phyloP scores from a whole-genome alignment of 352 stramenopile species.

The Phytopythium mirpurense region DNA sequence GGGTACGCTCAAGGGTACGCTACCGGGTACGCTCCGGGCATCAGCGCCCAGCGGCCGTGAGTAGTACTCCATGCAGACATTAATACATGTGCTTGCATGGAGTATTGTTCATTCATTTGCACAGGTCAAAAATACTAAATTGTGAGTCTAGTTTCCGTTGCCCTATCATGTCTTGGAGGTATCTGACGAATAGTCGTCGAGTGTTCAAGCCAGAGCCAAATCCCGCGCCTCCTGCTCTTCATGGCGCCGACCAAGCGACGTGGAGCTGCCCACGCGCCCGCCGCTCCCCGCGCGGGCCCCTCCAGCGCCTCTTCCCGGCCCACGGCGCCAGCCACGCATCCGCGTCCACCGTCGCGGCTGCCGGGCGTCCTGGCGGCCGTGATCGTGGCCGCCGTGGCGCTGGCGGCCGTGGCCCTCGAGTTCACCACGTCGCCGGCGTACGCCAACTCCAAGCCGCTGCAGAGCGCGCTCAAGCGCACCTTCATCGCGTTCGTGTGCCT shows the following conservation, averaged over 20 bases:
- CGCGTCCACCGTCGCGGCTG: not conserved
- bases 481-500: conserved; percentile 68
- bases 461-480: conserved; percentile 38
- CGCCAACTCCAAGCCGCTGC: conserved; percentile 35
- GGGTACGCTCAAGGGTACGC: too few species aligned
- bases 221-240: not conserved
- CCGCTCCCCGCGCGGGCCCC: not conserved
- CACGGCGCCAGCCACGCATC: not conserved
- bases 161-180: not conserved
- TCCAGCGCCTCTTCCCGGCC: not conserved
- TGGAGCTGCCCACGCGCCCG: not conserved
- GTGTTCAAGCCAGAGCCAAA: not conserved
- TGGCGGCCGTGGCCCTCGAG: conserved; percentile 40
- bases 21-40: too few species aligned
- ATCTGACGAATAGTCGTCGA: not conserved
- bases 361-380: conserved; percentile 13
- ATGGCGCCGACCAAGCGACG: conserved; percentile 1
- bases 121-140: not conserved
- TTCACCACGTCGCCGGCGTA: conserved; percentile 49
- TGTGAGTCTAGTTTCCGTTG: too few species aligned
- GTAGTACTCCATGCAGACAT: too few species aligned
- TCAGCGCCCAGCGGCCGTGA: too few species aligned
- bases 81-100: too few species aligned
- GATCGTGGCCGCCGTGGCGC: conserved; percentile 31
- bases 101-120: too few species aligned